These are phyloP conservation scores for Cladorrhinum sp. DNA, from an alignment of 2,329 filamentous ascomycete genomes.

Conservation along the genomic window DNA sequence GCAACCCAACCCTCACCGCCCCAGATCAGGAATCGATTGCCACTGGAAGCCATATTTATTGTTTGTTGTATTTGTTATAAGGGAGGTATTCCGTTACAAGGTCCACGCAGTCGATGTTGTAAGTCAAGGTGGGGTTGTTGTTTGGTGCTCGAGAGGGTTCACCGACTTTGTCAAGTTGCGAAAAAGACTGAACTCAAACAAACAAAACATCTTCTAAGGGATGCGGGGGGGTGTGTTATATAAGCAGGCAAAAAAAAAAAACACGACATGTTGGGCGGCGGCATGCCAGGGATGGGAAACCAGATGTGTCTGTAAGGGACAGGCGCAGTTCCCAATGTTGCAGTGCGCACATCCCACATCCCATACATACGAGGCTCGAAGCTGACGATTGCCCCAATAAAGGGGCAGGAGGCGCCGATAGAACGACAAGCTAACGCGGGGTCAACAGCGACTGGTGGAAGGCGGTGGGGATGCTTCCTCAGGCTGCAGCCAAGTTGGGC, in stretches of 20 bases:
- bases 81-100: neutral
- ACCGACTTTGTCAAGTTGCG: neutral
- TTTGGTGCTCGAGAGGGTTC: neutral
- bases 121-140: neutral
- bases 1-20: slow-evolving; percentile 62
- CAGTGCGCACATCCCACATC: neutral
- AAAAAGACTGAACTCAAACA: neutral
- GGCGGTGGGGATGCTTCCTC: neutral
- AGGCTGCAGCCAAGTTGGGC: neutral
- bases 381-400: neutral
- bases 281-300: slow-evolving; percentile 8
- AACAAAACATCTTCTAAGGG: neutral
- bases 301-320: neutral
- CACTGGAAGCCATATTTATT: slow-evolving; percentile 15
- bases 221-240: neutral
- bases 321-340: neutral
- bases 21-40: slow-evolving; percentile 59
- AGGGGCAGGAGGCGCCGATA: slow-evolving; percentile 5
- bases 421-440: slow-evolving; percentile 6
- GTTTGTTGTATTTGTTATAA: slow-evolving; percentile 30
- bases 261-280: slow-evolving; percentile 1
- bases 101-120: neutral
- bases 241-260: neutral
- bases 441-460: neutral
- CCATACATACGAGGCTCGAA: neutral